These are phyloP conservation scores for Kwoniella dejecticola DNA, from an alignment of 768 basidiomycete genomes.

Conservation along the genomic window DNA sequence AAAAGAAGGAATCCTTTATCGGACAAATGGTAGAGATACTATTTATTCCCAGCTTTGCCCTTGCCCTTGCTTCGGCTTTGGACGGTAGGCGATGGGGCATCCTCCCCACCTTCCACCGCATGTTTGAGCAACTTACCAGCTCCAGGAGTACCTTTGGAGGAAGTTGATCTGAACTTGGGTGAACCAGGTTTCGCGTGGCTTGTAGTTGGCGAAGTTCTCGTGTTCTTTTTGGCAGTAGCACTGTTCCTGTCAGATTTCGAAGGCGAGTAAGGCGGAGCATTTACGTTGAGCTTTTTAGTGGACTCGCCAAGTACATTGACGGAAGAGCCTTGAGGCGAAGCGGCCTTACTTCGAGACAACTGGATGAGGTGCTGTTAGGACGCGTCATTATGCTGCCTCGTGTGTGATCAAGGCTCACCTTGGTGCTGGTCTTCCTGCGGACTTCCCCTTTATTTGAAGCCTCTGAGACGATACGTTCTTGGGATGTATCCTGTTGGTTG, in stretches of 20 bases:
- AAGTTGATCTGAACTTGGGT: slow-evolving; percentile 5
- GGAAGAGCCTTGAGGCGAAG: slow-evolving; percentile 5
- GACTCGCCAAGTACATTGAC: slow-evolving; percentile 11
- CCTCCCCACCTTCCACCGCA: background rate
- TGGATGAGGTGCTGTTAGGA: slow-evolving; percentile 11
- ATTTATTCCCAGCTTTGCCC: slow-evolving; percentile 15
- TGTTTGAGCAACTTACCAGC: slow-evolving; percentile 41
- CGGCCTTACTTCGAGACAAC: slow-evolving; percentile 19
- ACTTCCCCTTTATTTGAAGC: background rate
- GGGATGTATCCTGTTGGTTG: background rate
- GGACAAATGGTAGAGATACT: no score
- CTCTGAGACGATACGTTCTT: background rate
- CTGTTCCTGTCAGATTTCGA: slow-evolving; percentile 8
- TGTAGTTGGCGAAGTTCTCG: background rate
- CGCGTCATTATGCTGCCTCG: background rate
- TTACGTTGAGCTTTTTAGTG: slow-evolving; percentile 17
- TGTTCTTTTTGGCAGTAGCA: background rate
- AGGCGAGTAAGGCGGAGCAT: slow-evolving; percentile 19
- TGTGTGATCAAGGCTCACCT: slow-evolving; percentile 12
- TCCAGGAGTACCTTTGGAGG: slow-evolving; percentile 39
- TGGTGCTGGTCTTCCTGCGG: slow-evolving; percentile 3
- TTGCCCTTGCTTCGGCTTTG: slow-evolving; percentile 5
- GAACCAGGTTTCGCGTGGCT: background rate
- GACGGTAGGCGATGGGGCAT: background rate
- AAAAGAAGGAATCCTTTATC: background rate